Base-by-base conservation (phyloP, 129 eudicot species). In the Smallanthus sonchifolius region DNA sequence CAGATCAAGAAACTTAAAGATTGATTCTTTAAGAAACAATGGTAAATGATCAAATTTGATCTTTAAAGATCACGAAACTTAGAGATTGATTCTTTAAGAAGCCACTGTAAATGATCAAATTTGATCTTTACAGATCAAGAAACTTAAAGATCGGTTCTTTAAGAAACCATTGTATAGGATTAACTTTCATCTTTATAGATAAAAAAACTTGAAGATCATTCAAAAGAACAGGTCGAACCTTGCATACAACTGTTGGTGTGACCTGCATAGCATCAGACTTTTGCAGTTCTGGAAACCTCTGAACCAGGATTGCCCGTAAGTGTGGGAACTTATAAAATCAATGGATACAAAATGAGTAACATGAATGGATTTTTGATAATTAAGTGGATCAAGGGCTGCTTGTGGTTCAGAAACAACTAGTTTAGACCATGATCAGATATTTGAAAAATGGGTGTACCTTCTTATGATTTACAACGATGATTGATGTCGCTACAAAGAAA, bases 401-500 rank as follows among this genome's bases (percentile, higher is more conserved):
- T 5, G 6, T 64, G 69, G 19, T 48, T 30, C 52, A 40, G 57
- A 20, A 17, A 15, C n/a, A 32, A 19, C 11, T 59, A 47, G 36
- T 59, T 15, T 42, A 56, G 57, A 61, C 51, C 16, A 74, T 72
- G 68, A 57, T 24, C 7, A 45, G 6, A 59, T 60, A 20, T 44
- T 61, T 49, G 20, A 10, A 70, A 57, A 39, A 35, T 5, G 3
- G 20, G 49, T 51, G 4, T 81, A 87, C 97, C 96, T 81, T 77
- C 72, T 86, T 86, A 69, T 78, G 76, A 69, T 88, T 88, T 64
- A 69, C 79, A 40, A 86, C 67, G 13, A 86, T 24, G 60, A 91
- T 75, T 10, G 82, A 81, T 51, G 89, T 86, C 51, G 84, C 82
- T n/a, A 91, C 73, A 43, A 88, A 69, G 75, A 88, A 85, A 61